Evolutionary conservation across 1,139 yeast genomes (phyloP), one percentile per base, ranked within the genome.

Genomic region (Pichia sp.): DNA sequence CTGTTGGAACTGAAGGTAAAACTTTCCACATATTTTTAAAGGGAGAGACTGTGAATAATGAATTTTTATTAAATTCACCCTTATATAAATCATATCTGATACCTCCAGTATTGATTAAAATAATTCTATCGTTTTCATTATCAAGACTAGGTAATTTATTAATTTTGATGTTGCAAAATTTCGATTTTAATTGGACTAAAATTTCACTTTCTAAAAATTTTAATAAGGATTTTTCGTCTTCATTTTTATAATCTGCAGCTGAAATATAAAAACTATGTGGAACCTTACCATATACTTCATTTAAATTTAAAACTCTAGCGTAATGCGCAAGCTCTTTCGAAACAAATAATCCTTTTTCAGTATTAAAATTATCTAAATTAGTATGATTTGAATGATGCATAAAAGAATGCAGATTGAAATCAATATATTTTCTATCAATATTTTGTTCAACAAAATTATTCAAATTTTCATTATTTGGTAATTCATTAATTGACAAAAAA

Each of bases 71-170:
- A 60, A 83, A 92, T 1, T 82, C 80, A 0, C 97, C 98, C 61
- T 82, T 78, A 66, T 84, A 85, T 45, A 92, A 65, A 60, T 92
- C 97, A 60, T 87, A 92, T 42, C 98, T 74, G 5, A 92, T 74
- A 0, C 95, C 84, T 0, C 97, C 97, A 0, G 97, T 84, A 59
- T 92, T 92, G 48, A 87, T 77, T 40, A 86, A 66, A 30, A 87
- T 73, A 26, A 80, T 67, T 48, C 96, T 69, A 27, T 85, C 76
- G 6, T 57, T 51, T 8, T 53, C 36, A 2, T 46, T 36, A 7
- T 37, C 39, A 9, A 23, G 20, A 22, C 50, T 43, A 11, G 26
- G 26, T 6, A 41, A 39, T 23, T 37, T 34, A 2, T 48, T 41
- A 5, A n/a, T n/a, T n/a, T 55, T 41, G 4, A 56, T 54, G 20